Conservation (phyloP, 164 flowering plant genomes). For the Umbilicus rupestris region DNA sequence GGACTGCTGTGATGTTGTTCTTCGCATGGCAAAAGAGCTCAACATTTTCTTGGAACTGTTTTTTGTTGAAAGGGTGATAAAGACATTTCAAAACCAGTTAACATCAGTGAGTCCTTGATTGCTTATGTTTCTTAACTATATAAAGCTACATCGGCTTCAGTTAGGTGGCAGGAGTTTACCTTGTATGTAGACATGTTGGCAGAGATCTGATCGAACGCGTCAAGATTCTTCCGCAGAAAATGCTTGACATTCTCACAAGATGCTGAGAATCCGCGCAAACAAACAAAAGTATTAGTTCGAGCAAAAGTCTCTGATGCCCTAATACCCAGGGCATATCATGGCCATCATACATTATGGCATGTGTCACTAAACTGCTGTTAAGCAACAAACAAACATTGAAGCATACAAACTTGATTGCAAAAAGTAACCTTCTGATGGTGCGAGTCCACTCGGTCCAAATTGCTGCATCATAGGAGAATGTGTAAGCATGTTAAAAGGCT, state of each 20-base stretch:
- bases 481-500: slow-evolving; percentile 26
- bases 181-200: slow-evolving; percentile 39
- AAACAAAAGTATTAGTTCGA: background rate
- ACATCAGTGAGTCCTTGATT: background rate
- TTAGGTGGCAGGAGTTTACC: slow-evolving; percentile 23
- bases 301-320: background rate
- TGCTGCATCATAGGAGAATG: slow-evolving; percentile 41
- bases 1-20: slow-evolving; percentile 54
- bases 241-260: slow-evolving; percentile 37
- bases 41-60: slow-evolving; percentile 72
- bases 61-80: background rate
- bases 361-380: background rate
- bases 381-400: background rate
- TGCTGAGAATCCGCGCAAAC: slow-evolving; percentile 28
- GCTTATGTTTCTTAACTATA: background rate
- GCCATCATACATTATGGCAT: background rate
- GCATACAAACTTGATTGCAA: background rate
- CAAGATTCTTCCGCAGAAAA: slow-evolving; percentile 64
- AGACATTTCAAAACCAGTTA: background rate
- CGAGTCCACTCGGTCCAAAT: slow-evolving; percentile 22
- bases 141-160: background rate
- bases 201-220: slow-evolving; percentile 51
- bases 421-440: slow-evolving; percentile 57
- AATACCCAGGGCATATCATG: background rate
- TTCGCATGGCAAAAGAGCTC: slow-evolving; percentile 56